These are phyloP conservation scores for Jamesozyma lodderae DNA, from an alignment of 805 yeast species.

Conservation along the genomic window DNA sequence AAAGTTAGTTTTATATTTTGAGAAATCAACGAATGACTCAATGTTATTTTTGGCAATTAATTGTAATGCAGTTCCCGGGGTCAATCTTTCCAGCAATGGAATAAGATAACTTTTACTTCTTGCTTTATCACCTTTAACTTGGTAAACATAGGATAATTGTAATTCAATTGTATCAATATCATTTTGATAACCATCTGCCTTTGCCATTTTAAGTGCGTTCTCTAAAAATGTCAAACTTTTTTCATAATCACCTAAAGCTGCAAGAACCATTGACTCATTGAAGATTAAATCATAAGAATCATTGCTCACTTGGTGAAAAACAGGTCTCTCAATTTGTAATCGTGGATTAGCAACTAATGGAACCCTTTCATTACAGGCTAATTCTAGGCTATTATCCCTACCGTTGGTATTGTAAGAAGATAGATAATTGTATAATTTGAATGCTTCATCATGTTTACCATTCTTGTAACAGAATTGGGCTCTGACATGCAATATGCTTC, in stretches of 20 bases:
- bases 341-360: constrained; percentile 42
- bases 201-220: constrained; percentile 37
- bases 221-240: constrained; percentile 37
- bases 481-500: constrained; percentile 40
- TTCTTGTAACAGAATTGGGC: constrained; percentile 45
- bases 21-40: constrained; percentile 22
- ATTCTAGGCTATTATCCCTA: constrained; percentile 40
- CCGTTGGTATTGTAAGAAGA: constrained; percentile 29
- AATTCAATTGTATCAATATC: constrained; percentile 55
- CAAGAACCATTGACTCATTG: constrained; percentile 51
- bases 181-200: constrained; percentile 32
- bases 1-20: constrained; percentile 25
- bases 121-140: constrained; percentile 31
- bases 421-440: constrained; percentile 42
- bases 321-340: constrained; percentile 1
- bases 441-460: constrained; percentile 44
- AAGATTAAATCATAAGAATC: constrained; percentile 53
- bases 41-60: constrained; percentile 28
- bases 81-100: constrained; percentile 20
- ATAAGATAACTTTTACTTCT: constrained; percentile 34
- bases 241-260: constrained; percentile 36
- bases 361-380: constrained; percentile 62
- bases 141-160: constrained; percentile 50
- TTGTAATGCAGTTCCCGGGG: constrained; percentile 22
- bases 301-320: constrained; percentile 8